Base-by-base conservation (phyloP, 495 filamentous ascomycete species). In the Pseudomonodictys pantanalensis region DNA sequence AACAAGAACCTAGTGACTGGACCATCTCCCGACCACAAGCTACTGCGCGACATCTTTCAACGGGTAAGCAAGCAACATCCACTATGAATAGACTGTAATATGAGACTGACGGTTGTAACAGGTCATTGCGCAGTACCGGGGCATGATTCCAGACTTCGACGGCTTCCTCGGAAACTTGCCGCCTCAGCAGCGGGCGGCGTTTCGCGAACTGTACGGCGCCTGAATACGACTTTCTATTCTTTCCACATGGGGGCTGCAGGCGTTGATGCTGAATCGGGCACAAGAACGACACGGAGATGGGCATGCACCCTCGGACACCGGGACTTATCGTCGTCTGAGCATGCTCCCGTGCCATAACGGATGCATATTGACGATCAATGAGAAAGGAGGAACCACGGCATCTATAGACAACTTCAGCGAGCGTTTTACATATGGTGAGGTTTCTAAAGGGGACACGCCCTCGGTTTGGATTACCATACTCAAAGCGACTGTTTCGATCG, bases 101-200 rank as follows among this genome's bases (percentile, higher is more conserved):
- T 44, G 44, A 23, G 23, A 32, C 56, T 63, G 56, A 65, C 5
- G 6, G 33, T 28, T 9, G 52, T 22, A 29, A 54, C 8, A 65
- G 92, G 85, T 89, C 42, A 73, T 97, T 53, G 79, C 83, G 70
- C 84, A 88, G 51, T 97, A 97, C 75, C 87, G 87, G 71, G 80
- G 81, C 56, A 79, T 96, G 68, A 96, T 96, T 63, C 87, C 89
- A 58, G 80, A 91, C 71, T 95, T 96, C 71, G 80, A 85, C 71
- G 80, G 84, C 24, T 95, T 95, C 75, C 75, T 96, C 65, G 73
- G 73, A 23, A 85, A 86, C 67, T 76, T 96, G 42, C 76, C 86
- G 25, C 74, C 78, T 29, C 73, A 64, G 7, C 45, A 68, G 39
- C 51, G 48, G 33, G 44, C 42, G n/a, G 46, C 23, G 11, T 54